Base-by-base conservation (phyloP, 331 rosid genomes). In the Quercus phellos region DNA sequence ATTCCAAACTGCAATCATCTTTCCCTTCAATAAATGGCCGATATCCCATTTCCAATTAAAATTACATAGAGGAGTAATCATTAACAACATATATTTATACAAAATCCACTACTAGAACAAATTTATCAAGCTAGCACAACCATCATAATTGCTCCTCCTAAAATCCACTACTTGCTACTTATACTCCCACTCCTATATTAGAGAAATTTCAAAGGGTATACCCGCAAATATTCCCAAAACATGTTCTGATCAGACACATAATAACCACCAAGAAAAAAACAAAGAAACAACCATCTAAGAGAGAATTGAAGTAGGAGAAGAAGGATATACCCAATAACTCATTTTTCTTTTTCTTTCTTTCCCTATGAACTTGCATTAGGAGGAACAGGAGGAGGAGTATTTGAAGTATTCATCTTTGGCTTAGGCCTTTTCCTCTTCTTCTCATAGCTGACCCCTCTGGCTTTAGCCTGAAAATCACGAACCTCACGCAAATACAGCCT, bases 371-470 rank as follows among this genome's bases (percentile, higher is more conserved):
- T 51, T 4, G 76, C 58, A 61, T 68, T 24, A 0, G 72, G 29
- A 24, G 60, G 63, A 14, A 11, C 0, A 46, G 53, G 16, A 46
- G 53, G 53, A 46, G 53, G 53, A 46, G 14, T 46, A 10, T 46
- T 46, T 46, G 51, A 5, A 4, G 55, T 2, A 38, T 38, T 27
- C 14, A 72, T 35, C 67, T 80, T 74, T 2, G 86, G 78, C 72
- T 84, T 91, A 2, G 97, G 90, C 67, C 91, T 82, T 86, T 92
- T 92, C 43, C 96, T 77, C 84, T 90, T 92, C 90, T 92, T 92
- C 55, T 90, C 94, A 35, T 92, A 92, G 77, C 94, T 89, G 14
- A 92, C 94, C 5, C 97, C 97, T 70, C 97, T 78, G 0, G 97
- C 90, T 75, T 88, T 93, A 2, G 97, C 82, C 78, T 93, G 97